Base-by-base conservation (phyloP, 768 basidiomycete genomes). In the Mrakia blollopis region DNA sequence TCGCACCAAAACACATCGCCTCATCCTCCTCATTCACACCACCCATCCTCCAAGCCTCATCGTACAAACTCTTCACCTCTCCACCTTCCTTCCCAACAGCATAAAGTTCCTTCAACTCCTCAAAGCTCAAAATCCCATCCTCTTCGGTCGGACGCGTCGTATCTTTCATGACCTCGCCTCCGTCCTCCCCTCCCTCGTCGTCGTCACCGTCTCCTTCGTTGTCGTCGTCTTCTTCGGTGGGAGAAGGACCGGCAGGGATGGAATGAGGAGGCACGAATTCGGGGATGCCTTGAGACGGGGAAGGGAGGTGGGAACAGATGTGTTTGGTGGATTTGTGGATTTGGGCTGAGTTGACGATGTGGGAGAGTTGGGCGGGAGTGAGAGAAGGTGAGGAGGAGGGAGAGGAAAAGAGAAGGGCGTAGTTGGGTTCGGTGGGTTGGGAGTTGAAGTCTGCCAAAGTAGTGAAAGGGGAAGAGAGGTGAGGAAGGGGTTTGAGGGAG, bases 401-500 rank as follows among this genome's bases (percentile, higher is more conserved):
- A 82, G 18, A 89, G 11, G 65, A 88, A 8, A 89, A 87, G 23
- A 94, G 82, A 41, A 98, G 87, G 21, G 92, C 88, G 83, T 98
- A 98, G 0, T 89, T 88, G 7, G 92, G 86, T 81, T 95, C 94
- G 78, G 87, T 87, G 0, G 96, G 96, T 21, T 89, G 83, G 73
- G 92, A 92, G 83, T 98, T 98, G 85, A 97, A 94, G 83, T 98
- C 95, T 95, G 73, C 10, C 44, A 44, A 9, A 14, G 44, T 11
- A 44, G 44, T 11, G 11, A 44, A 44, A 2, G 39, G 39, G 39
- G 11, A 41, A 41, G 39, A 41, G 39, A 41, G 47, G 52, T 21
- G 25, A 30, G 30, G 57, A 78, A 18, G 35, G 28, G 11, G 32
- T 50, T 37, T 25, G 21, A 70, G 70, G 2, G n/a, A 57, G 44